A percentile compares a stretch with the other conserved stretches of the same genome.
Evolutionary conservation across 306 rosid genomes (phyloP).

Genomic region (Sicyos edulis): DNA sequence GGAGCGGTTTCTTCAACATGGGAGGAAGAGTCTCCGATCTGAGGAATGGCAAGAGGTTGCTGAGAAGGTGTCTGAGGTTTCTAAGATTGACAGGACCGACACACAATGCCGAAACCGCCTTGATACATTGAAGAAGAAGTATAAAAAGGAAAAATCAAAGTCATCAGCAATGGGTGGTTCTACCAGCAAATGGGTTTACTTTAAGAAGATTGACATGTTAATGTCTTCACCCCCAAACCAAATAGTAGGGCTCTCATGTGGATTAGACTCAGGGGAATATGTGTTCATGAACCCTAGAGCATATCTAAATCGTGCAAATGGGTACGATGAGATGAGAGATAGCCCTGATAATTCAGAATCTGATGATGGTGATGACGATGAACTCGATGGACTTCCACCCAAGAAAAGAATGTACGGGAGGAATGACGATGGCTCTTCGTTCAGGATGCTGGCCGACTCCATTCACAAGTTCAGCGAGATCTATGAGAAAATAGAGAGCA

Average conservation of each 20-base stretch:
- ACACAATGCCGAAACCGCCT: conserved; percentile 81
- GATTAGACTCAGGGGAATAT: conserved; percentile 62
- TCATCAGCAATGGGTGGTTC: conserved; percentile 34
- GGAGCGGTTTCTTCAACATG: conserved; percentile 64
- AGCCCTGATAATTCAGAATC: conserved; percentile 67
- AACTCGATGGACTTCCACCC: conserved; percentile 48
- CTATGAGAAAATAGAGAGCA: conserved; percentile 68
- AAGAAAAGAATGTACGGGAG: conserved; percentile 51
- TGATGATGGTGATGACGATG: conserved; percentile 43
- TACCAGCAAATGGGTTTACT: conserved; percentile 64
- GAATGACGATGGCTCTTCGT: conserved; percentile 40
- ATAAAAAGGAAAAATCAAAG: conserved; percentile 72
- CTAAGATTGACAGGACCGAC: conserved; percentile 64
- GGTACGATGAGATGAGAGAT: conserved; percentile 64
- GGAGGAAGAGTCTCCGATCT: conserved; percentile 80
- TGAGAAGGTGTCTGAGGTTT: conserved; percentile 68
- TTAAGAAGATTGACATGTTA: conserved; percentile 64
- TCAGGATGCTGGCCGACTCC: conserved; percentile 67
- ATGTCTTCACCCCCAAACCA: conserved; percentile 54
- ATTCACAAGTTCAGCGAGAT: conserved; percentile 62
- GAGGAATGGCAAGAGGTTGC: conserved; percentile 97
- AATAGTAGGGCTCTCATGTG: conserved; percentile 49
- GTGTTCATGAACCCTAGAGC: conserved; percentile 58
- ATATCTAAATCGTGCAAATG: conserved; percentile 56
- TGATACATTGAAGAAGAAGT: conserved; percentile 83